Evolutionary conservation across 2,329 filamentous ascomycete species (phyloP).

Genomic region (Scopulariopsis brevicaulis): DNA sequence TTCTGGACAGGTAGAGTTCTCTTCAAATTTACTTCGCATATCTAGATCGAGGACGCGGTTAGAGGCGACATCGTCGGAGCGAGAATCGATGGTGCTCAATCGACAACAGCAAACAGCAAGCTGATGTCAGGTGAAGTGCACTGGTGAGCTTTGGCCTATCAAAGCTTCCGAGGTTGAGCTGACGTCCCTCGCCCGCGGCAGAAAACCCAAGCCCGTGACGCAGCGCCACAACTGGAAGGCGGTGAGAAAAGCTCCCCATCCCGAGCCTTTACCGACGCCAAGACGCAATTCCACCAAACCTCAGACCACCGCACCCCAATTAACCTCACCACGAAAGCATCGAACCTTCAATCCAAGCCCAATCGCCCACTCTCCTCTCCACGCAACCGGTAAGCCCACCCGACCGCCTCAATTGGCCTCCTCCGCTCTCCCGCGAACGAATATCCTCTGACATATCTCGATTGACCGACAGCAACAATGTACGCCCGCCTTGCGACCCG

Average conservation of each 20-base stretch:
- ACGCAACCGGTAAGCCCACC: not conserved
- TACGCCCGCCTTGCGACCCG: slow-evolving; percentile 59
- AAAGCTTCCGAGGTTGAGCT: not conserved
- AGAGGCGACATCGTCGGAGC: no score
- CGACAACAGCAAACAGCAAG: no score
- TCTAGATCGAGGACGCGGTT: no score
- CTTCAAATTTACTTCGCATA: no score
- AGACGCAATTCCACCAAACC: slow-evolving; percentile 3
- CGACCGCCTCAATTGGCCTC: not conserved
- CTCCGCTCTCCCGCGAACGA: not conserved
- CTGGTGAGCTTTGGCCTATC: no score
- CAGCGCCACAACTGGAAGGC: not conserved
- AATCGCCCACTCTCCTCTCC: not conserved
- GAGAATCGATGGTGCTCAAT: no score
- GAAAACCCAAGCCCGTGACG: not conserved
- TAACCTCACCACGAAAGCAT: slow-evolving; percentile 1
- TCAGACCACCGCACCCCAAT: slow-evolving; percentile 2
- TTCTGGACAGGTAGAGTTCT: no score
- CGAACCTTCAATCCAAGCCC: not conserved
- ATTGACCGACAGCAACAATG: slow-evolving; percentile 48
- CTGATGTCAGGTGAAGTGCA: no score
- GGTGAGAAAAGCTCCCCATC: not conserved
- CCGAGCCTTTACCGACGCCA: slow-evolving; percentile 4
- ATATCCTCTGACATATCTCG: not conserved
- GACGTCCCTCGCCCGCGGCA: not conserved